Percentiles rank a stretch among this genome's conserved stretches.
Conservation (phyloP, 2,329 filamentous ascomycete species). For the Claviceps paspali region DNA sequence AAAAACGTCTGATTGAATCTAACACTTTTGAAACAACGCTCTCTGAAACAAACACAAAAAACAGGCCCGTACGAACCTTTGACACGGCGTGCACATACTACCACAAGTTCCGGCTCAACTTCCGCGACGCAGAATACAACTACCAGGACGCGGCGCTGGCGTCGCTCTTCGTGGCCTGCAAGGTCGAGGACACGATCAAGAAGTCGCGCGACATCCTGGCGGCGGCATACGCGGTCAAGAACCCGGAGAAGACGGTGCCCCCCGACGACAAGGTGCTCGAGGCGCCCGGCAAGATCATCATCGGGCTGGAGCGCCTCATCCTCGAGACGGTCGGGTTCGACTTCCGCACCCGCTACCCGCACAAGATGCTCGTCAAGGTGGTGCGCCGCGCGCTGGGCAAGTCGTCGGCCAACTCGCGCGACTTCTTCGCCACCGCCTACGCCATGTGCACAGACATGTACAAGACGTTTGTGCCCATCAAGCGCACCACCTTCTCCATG, state of each 20-base stretch:
- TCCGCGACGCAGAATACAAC: conserved; percentile 75
- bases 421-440: conserved; percentile 56
- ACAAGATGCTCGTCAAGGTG: conserved; percentile 72
- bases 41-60: too few species aligned
- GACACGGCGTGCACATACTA: conserved; percentile 86
- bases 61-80: conserved; percentile 78
- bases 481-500: conserved; percentile 76
- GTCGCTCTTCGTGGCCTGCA: conserved; percentile 83
- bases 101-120: conserved; percentile 79
- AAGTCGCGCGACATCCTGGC: conserved; percentile 89
- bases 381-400: conserved; percentile 38
- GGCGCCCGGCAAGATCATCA: conserved; percentile 59
- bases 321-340: conserved; percentile 89
- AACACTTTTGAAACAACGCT: too few species aligned
- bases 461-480: conserved; percentile 82
- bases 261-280: conserved; percentile 86
- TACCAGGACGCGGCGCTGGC: conserved; percentile 77
- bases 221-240: conserved; percentile 75
- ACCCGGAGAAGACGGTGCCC: conserved; percentile 48
- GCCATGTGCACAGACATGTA: conserved; percentile 79
- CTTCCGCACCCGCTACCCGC: conserved; percentile 77
- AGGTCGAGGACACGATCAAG: conserved; percentile 95
- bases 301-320: conserved; percentile 81
- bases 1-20: too few species aligned
- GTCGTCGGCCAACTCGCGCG: conserved; percentile 8